These are phyloP conservation scores for Pyrenochaeta sp. DNA, from an alignment of 2,329 filamentous ascomycete species.

Conservation along the genomic window DNA sequence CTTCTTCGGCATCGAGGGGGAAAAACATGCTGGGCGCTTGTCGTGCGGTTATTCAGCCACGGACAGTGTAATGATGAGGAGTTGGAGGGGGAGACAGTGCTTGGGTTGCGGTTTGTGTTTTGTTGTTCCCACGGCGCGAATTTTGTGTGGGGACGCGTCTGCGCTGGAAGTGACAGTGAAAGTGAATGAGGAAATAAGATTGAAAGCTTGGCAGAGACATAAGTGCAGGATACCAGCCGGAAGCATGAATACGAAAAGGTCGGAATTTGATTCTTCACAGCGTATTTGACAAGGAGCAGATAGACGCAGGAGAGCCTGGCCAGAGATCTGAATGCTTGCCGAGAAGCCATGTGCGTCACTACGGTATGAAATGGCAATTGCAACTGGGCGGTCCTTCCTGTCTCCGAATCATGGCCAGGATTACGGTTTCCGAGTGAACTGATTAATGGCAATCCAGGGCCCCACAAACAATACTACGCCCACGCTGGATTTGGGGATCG, in stretches of 20 bases:
- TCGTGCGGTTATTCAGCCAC: background rate
- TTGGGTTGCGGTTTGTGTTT: background rate
- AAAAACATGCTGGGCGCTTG: slow-evolving; percentile 14
- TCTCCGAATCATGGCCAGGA: background rate
- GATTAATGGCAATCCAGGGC: no score
- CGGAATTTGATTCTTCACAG: background rate
- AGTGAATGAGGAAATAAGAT: slow-evolving; percentile 15
- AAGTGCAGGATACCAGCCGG: background rate
- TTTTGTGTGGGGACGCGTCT: background rate
- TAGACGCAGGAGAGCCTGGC: background rate
- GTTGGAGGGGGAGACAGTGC: background rate
- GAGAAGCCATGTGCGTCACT: background rate
- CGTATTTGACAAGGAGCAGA: background rate
- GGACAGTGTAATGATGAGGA: background rate
- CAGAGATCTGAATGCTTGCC: background rate
- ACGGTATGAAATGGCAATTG: background rate
- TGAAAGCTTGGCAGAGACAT: slow-evolving; percentile 1
- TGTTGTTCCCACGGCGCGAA: slow-evolving; percentile 5
- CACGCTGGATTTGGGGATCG: no score
- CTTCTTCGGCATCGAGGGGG: slow-evolving; percentile 15
- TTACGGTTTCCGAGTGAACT: background rate
- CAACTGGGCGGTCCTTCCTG: background rate
- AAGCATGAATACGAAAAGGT: background rate
- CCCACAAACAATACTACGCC: no score
- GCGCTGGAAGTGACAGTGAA: slow-evolving; percentile 7